phyloP scores from a whole-genome alignment of 371 early-diverging fungal species.

The Batrachochytrium dendrobatidis region DNA sequence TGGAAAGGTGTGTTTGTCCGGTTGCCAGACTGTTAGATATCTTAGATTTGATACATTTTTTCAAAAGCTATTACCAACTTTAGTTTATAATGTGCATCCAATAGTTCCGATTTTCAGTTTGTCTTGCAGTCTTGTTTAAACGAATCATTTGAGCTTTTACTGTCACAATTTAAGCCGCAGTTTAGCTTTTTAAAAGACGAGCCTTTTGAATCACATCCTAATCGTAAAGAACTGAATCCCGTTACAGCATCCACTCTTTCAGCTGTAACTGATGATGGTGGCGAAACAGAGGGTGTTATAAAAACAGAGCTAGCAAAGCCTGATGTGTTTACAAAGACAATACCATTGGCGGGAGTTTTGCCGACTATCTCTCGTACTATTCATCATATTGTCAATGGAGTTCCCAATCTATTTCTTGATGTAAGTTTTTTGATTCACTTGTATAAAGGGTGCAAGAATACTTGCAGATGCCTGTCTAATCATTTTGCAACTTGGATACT shows the following conservation, averaged over 20 bases:
- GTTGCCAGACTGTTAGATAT: neutral
- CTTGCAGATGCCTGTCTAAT: neutral
- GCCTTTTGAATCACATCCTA: neutral
- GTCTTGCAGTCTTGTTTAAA: slow-evolving; percentile 50
- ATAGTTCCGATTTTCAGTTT: slow-evolving; percentile 52
- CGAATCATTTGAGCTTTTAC: slow-evolving; percentile 53
- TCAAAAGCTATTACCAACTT: too few relatives aligned
- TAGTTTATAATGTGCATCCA: neutral
- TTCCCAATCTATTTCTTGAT: slow-evolving; percentile 75
- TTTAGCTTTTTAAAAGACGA: slow-evolving; percentile 8
- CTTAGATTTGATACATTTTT: neutral
- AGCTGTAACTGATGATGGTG: slow-evolving; percentile 9
- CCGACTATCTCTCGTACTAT: slow-evolving; percentile 70
- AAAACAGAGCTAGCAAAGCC: neutral
- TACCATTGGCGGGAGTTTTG: slow-evolving; percentile 67
- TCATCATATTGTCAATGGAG: slow-evolving; percentile 71
- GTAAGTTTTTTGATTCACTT: slow-evolving; percentile 20
- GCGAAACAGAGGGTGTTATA: neutral
- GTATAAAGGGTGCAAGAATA: neutral
- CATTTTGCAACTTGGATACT: neutral
- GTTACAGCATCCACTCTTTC: neutral
- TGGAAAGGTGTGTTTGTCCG: slow-evolving; percentile 51
- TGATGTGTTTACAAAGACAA: slow-evolving; percentile 20
- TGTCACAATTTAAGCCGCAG: slow-evolving; percentile 17
- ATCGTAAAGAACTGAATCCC: neutral